A percentile compares a stretch with the other conserved stretches of the same genome.
phyloP scores from a whole-genome alignment of 805 yeast species.

The Candida fluviatilis region DNA sequence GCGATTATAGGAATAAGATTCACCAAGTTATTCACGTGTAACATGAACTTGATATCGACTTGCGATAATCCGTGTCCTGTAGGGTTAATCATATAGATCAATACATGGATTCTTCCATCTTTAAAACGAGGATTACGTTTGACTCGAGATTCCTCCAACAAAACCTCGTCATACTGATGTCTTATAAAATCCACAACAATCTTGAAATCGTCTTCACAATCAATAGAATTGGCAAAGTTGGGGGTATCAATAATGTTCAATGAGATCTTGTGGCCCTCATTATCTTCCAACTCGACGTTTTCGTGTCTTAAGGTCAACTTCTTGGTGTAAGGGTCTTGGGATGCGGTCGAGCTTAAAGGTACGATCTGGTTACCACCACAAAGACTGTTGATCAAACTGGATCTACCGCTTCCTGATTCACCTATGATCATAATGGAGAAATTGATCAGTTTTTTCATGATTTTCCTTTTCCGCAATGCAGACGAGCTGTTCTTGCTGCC shows the following conservation, averaged over 20 bases:
- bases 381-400: conserved; percentile 87
- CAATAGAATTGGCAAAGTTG: conserved; percentile 73
- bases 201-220: conserved; percentile 64
- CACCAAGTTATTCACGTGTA: conserved; percentile 38
- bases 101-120: conserved; percentile 76
- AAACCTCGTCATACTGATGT: conserved; percentile 79
- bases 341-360: conserved; percentile 60
- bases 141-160: conserved; percentile 75
- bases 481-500: conserved; percentile 29
- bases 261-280: conserved; percentile 79
- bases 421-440: conserved; percentile 87
- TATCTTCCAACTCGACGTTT: conserved; percentile 79
- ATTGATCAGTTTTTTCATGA: conserved; percentile 76
- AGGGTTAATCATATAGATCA: conserved; percentile 42
- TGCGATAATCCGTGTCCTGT: conserved; percentile 43
- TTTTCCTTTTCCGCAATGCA: conserved; percentile 62
- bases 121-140: conserved; percentile 82
- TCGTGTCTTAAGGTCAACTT: conserved; percentile 67
- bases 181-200: conserved; percentile 72
- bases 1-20: conserved; percentile 42
- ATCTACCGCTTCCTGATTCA: conserved; percentile 81
- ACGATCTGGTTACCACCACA: conserved; percentile 82
- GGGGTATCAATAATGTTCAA: conserved; percentile 78
- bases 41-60: conserved; percentile 40
- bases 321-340: conserved; percentile 48